These are phyloP conservation scores for Puccinia horiana DNA, from an alignment of 1,284 basidiomycete species.

Conservation along the genomic window DNA sequence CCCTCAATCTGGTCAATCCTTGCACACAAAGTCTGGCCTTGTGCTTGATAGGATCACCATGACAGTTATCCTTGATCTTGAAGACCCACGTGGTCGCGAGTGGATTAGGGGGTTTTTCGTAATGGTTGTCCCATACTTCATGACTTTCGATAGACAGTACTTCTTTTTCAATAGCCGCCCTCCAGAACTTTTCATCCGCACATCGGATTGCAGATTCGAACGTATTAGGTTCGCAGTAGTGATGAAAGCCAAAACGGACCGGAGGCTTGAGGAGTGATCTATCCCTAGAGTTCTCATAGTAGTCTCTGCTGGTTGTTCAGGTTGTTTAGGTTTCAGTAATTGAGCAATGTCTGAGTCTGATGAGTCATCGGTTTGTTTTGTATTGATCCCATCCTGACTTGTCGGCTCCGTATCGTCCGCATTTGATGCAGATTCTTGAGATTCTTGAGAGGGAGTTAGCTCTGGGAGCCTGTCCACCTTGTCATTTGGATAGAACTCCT, in stretches of 20 bases:
- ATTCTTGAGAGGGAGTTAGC: not conserved
- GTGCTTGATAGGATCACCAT: not conserved
- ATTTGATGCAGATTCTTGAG: not conserved
- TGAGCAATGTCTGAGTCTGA: not conserved
- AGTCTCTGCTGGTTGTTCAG: not conserved
- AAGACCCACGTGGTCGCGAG: not conserved
- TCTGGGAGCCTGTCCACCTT: not conserved
- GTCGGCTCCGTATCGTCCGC: not conserved
- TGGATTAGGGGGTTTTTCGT: not conserved
- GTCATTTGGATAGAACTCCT: not conserved
- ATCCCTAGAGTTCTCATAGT: not conserved
- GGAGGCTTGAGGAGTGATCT: not conserved
- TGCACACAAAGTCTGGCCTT: too few relatives aligned
- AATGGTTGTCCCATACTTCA: not conserved
- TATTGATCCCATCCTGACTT: not conserved
- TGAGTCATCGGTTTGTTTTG: not conserved
- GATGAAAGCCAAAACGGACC: not conserved
- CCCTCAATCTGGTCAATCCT: too few relatives aligned
- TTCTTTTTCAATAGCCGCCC: not conserved
- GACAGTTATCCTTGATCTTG: not conserved
- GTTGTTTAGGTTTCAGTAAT: not conserved
- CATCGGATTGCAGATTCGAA: not conserved
- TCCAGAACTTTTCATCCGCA: not conserved
- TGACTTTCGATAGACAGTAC: not conserved
- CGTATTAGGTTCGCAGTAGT: not conserved